A percentile compares a stretch with the other conserved stretches of the same genome.
Conservation (phyloP, 2,329 filamentous ascomycete genomes). For the Coniella vitis region DNA sequence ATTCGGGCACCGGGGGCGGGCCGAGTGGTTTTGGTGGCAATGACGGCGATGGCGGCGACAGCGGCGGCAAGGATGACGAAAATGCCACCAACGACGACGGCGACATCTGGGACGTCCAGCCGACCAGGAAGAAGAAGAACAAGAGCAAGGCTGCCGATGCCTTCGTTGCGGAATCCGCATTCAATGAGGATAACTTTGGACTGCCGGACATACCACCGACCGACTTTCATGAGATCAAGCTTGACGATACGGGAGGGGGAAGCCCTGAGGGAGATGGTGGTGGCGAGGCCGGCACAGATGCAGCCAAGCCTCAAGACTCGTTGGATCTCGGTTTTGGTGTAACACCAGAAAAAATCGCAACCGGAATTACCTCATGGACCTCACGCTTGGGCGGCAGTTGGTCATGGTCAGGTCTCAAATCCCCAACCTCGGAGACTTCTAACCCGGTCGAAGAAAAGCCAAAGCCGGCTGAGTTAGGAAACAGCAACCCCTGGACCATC, state of each 20-base stretch:
- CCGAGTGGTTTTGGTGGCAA: constrained; percentile 22
- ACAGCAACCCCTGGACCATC: constrained; percentile 44
- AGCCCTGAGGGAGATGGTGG: not conserved
- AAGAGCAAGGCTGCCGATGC: constrained; percentile 28
- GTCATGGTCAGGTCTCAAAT: constrained; percentile 26
- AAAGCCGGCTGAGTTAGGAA: constrained; percentile 32
- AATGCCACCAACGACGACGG: constrained; percentile 30
- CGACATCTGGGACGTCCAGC: constrained; percentile 43
- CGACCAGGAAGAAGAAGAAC: constrained; percentile 44
- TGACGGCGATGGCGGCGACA: constrained; percentile 29
- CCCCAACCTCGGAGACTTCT: constrained; percentile 13
- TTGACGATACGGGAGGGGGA: constrained; percentile 44
- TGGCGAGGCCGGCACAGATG: too few species aligned
- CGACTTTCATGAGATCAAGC: constrained; percentile 62
- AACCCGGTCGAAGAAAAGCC: constrained; percentile 28
- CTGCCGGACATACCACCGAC: constrained; percentile 21
- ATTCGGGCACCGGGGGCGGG: constrained; percentile 23
- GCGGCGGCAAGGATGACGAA: constrained; percentile 34
- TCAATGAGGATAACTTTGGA: constrained; percentile 12
- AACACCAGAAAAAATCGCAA: constrained; percentile 9
- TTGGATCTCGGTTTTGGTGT: constrained; percentile 47
- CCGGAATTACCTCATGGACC: constrained; percentile 51
- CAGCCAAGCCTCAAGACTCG: constrained; percentile 31
- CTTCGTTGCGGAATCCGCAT: too few species aligned
- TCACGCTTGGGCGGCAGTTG: constrained; percentile 47